Conservation (phyloP, 75 land plant genomes). For the Cupressus sempervirens region DNA sequence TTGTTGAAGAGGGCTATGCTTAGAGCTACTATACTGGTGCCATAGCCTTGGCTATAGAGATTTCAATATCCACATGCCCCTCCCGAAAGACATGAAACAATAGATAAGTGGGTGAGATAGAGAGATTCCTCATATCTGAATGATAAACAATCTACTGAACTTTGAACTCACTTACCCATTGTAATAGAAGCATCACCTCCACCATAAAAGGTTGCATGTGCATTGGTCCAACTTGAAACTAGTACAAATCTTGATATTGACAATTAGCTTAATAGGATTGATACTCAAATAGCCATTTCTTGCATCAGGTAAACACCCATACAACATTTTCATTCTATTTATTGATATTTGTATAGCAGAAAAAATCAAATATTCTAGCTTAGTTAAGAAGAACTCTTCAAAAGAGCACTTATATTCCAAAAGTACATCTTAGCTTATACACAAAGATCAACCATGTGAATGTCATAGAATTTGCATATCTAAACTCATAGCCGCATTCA, state of each 20-base stretch:
- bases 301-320: neutral
- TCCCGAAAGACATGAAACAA: constrained; percentile 9
- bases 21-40: constrained; percentile 25
- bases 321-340: too few relatives aligned
- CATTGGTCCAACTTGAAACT: neutral
- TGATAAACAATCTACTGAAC: neutral
- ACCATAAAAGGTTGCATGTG: constrained; percentile 9
- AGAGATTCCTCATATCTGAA: neutral
- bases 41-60: constrained; percentile 22
- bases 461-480: neutral
- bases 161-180: constrained; percentile 1
- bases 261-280: neutral
- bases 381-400: neutral
- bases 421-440: neutral
- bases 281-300: constrained; percentile 1
- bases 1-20: constrained; percentile 24
- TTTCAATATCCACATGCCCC: constrained; percentile 35
- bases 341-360: neutral
- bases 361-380: neutral
- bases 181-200: constrained; percentile 7
- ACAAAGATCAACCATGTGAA: neutral
- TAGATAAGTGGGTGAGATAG: neutral
- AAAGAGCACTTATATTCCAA: neutral
- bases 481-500: neutral
- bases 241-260: neutral